phyloP scores from a whole-genome alignment of 768 basidiomycete genomes.

The Filobasidium wieringae region DNA sequence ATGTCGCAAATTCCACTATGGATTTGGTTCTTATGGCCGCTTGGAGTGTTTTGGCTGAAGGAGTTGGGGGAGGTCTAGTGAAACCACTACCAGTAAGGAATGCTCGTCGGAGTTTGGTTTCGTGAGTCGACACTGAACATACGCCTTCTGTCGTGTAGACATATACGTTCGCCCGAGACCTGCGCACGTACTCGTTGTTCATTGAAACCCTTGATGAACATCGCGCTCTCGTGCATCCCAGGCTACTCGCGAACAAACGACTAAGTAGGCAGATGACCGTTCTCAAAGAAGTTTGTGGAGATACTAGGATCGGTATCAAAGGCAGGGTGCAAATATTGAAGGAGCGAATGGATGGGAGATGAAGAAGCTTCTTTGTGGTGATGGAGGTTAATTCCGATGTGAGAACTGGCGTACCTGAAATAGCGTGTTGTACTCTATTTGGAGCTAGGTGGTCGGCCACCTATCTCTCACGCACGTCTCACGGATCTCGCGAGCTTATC shows the following conservation, averaged over 20 bases:
- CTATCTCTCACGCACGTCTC: no score
- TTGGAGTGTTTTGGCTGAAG: conserved; percentile 57
- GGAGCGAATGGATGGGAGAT: conserved; percentile 51
- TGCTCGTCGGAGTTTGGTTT: background rate
- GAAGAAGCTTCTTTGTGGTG: no score
- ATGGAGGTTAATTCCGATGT: no score
- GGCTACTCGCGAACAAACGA: conserved; percentile 43
- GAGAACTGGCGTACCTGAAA: no score
- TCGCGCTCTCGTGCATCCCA: conserved; percentile 43
- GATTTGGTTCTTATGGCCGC: conserved; percentile 72
- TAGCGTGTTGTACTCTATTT: no score
- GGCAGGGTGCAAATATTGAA: conserved; percentile 55
- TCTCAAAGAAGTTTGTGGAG: conserved; percentile 54
- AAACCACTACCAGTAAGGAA: conserved; percentile 62
- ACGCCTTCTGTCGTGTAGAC: conserved; percentile 45
- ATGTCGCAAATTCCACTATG: conserved; percentile 72
- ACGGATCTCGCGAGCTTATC: no score
- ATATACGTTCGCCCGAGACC: conserved; percentile 90
- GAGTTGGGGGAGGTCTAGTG: conserved; percentile 40
- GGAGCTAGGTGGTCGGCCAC: no score
- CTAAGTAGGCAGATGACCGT: conserved; percentile 61
- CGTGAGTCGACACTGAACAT: background rate
- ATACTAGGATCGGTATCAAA: conserved; percentile 56
- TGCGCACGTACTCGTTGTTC: conserved; percentile 46
- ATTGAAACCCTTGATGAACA: conserved; percentile 43